Base-by-base conservation (phyloP, 2,329 filamentous ascomycete species). In the Trichoderma harzianum region DNA sequence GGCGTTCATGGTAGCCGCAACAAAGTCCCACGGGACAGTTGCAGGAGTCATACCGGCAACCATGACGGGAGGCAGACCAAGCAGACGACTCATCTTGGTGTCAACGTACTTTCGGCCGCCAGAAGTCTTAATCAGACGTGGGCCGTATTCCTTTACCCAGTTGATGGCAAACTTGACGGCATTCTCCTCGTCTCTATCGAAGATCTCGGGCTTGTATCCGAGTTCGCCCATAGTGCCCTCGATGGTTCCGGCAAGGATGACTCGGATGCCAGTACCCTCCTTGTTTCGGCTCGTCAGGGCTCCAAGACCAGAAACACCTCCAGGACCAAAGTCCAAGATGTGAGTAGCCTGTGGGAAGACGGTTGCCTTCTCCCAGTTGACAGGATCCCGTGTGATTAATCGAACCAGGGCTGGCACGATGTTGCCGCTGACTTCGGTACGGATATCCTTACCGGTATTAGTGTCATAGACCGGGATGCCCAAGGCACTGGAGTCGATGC, bases 221-320 rank as follows among this genome's bases (percentile, higher is more conserved):
- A 99, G 92, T 82, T 98, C 96, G 36, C 88, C 87, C 72, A 97
- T 92, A 24, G 94, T 94, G 66, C 95, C 95, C 78, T 95, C 93
- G 77, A 99, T 92, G n/a, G 94, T 89, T 74, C 97, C 96, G 57
- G 94, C 96, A 72, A 99, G 88, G 75, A 99, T 97, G 75, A 99
- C 95, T 73, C 95, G 94, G 43, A 99, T 96, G 78, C 96, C 96
- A 72, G 94, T 98, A 74, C 96, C 96, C 82, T 99, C 97, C 86
- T 99, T 99, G 88, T 98, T 99, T 78, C 96, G 93, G 87, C 97
- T 98, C 72, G 96, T 99, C 74, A 99, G 86, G 60, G 97, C 93
- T 79, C 96, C 97, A 26, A 99, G 91, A 75, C 97, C 97, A 28
- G 96, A 99, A 75, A 98, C 96, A 74, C 96, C 97, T 78, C 96